Conservation (phyloP, 371 early-diverging fungal species). For the Gilbertella persicaria region DNA sequence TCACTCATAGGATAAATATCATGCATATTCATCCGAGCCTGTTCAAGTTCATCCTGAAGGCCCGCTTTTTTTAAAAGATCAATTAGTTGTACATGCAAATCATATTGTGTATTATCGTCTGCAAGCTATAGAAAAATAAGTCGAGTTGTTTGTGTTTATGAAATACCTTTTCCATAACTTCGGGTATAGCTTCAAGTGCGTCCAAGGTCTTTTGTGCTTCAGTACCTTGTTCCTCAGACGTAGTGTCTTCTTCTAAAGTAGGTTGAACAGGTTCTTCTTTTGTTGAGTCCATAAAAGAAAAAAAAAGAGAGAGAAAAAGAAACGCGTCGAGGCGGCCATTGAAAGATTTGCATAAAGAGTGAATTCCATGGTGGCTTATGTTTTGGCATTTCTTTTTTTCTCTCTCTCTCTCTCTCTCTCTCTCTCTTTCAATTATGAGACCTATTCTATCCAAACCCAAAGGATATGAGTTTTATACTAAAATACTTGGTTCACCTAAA, state of each 20-base stretch:
- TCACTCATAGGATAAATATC: conserved; percentile 61
- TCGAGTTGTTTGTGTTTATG: background rate
- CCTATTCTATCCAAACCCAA: conserved; percentile 7
- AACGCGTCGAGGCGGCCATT: no score
- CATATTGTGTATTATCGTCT: conserved; percentile 37
- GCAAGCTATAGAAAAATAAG: conserved; percentile 18
- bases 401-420: no score
- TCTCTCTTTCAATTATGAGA: no score
- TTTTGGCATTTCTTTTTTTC: background rate
- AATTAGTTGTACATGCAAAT: conserved; percentile 36
- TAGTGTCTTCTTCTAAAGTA: background rate
- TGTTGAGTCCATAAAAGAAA: background rate
- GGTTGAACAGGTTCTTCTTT: background rate
- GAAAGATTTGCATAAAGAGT: no score
- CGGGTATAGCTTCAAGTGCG: conserved; percentile 28
- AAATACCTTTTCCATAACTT: conserved; percentile 30
- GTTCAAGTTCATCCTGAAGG: conserved; percentile 47
- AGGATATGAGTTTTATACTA: conserved; percentile 26
- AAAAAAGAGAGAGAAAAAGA: background rate
- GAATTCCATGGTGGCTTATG: no score
- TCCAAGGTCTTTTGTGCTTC: conserved; percentile 18
- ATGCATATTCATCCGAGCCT: conserved; percentile 57
- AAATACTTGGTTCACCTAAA: conserved; percentile 62
- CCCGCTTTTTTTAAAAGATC: conserved; percentile 23
- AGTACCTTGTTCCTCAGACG: background rate